A percentile compares a stretch with the other conserved stretches of the same genome.
Conservation (phyloP, 345 rosid species). For the Mangifera indica region DNA sequence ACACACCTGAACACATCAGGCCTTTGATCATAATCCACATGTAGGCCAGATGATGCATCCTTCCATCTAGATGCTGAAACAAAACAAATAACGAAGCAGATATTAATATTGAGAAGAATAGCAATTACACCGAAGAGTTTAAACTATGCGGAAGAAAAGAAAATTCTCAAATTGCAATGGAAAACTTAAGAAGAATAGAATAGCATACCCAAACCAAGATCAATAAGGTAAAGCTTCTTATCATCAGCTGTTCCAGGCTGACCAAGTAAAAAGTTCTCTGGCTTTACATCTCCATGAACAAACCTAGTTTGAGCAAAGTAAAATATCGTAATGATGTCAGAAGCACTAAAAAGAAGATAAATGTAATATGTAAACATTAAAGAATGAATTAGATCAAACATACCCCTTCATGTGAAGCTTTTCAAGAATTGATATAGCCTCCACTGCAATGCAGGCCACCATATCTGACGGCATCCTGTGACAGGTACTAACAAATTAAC, state of each 20-base stretch:
- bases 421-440: constrained; percentile 91
- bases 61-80: constrained; percentile 89
- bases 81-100: constrained; percentile 4
- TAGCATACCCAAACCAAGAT: constrained; percentile 85
- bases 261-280: constrained; percentile 90
- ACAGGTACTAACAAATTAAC: constrained; percentile 23
- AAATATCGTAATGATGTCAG: constrained; percentile 1
- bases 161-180: constrained; percentile 8
- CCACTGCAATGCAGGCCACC: constrained; percentile 94
- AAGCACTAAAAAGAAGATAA: neutral
- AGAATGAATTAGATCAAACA: constrained; percentile 13
- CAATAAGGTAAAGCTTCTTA: constrained; percentile 84
- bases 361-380: constrained; percentile 9
- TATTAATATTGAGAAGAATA: constrained; percentile 1
- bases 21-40: constrained; percentile 93
- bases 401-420: constrained; percentile 87
- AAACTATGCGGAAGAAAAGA: constrained; percentile 15
- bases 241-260: constrained; percentile 80
- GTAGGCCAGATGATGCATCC: constrained; percentile 70
- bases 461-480: constrained; percentile 80
- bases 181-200: constrained; percentile 1
- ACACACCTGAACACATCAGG: constrained; percentile 89
- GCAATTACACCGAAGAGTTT: constrained; percentile 6
- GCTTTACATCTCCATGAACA: constrained; percentile 96
- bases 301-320: constrained; percentile 48